Conservation (phyloP, 306 rosid species). For the Lathyrus tuberosus region DNA sequence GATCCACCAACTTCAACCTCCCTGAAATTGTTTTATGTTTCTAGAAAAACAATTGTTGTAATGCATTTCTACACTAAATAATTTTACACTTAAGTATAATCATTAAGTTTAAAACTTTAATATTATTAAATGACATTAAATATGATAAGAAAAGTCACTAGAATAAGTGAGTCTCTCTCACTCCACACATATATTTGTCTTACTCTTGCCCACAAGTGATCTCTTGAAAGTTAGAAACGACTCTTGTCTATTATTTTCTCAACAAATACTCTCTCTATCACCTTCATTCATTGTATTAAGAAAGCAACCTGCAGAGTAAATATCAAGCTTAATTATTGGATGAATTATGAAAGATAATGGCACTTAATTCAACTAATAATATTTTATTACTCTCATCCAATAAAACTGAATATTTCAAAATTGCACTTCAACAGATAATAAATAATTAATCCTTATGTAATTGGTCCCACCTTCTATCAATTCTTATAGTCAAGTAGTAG, state of each 20-base stretch:
- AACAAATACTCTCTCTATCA: slow-evolving; percentile 41
- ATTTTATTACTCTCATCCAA: slow-evolving; percentile 38
- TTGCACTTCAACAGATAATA: slow-evolving; percentile 26
- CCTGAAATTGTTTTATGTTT: no score
- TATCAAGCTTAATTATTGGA: slow-evolving; percentile 32
- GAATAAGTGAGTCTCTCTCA: neutral
- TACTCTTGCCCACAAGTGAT: slow-evolving; percentile 48
- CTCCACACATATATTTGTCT: slow-evolving; percentile 34
- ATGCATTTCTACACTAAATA: no score
- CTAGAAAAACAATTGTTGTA: no score
- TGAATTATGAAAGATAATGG: slow-evolving; percentile 41
- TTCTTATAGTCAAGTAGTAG: slow-evolving; percentile 36
- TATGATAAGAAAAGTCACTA: no score
- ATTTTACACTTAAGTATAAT: no score
- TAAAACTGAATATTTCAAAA: slow-evolving; percentile 34
- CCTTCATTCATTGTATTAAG: slow-evolving; percentile 43
- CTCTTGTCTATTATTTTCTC: slow-evolving; percentile 41
- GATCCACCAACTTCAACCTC: no score
- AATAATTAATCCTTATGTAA: slow-evolving; percentile 41
- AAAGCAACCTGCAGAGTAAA: slow-evolving; percentile 47
- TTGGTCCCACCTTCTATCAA: slow-evolving; percentile 52
- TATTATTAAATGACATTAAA: no score
- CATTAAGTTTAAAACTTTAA: no score
- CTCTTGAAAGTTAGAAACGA: slow-evolving; percentile 44
- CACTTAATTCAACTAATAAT: slow-evolving; percentile 46